Evolutionary conservation across 2,329 filamentous ascomycete species (phyloP).

Genomic region (Stenocarpella maydis): DNA sequence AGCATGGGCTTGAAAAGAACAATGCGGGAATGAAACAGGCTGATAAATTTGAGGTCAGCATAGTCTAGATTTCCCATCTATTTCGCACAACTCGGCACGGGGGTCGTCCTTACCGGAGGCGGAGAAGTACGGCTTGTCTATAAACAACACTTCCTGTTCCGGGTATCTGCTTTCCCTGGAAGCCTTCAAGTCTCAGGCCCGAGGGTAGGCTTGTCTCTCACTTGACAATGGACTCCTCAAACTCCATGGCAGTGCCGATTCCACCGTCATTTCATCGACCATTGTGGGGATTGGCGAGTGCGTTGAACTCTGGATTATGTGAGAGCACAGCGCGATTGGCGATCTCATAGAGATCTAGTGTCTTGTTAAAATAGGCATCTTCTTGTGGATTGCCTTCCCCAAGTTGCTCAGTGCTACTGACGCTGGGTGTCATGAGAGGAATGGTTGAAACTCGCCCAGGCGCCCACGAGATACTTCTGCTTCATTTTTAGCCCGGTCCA

Average conservation of each 20-base stretch:
- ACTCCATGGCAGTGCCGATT: not conserved
- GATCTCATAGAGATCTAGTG: conserved; percentile 50
- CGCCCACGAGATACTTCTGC: not conserved
- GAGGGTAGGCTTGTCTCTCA: conserved; percentile 1
- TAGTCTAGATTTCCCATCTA: not conserved
- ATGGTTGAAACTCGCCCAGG: not conserved
- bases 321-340: conserved; percentile 31
- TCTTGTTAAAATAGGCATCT: not conserved
- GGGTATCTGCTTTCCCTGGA: not conserved
- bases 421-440: not conserved
- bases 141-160: not conserved
- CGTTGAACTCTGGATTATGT: conserved; percentile 13
- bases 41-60: not conserved
- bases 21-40: conserved; percentile 30
- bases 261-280: not conserved
- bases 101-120: conserved; percentile 28
- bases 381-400: not conserved
- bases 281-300: not conserved
- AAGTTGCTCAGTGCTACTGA: not conserved
- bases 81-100: too few species aligned
- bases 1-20: conserved; percentile 31
- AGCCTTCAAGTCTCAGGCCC: too few species aligned
- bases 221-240: conserved; percentile 7
- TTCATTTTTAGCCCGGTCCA: not conserved
- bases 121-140: not conserved